Percentiles rank a stretch among this genome's conserved stretches.
phyloP scores from a whole-genome alignment of 225 moss, liverwort and hornwort species.

The Neckera pumila region DNA sequence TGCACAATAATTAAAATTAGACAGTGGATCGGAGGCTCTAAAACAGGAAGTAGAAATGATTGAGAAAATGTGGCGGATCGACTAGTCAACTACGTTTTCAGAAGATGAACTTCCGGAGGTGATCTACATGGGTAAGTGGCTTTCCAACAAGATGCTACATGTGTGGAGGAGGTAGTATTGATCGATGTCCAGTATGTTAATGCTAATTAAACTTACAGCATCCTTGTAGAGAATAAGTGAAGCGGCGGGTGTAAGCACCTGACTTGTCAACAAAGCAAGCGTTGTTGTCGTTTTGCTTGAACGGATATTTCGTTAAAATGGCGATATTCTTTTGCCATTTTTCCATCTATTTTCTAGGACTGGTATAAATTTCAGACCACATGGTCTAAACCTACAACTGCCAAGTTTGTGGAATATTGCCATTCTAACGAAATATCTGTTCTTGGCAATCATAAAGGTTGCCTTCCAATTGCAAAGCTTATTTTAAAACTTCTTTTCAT shows the following conservation, averaged over 20 bases:
- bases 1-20: not conserved
- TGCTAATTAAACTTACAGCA: too few relatives aligned
- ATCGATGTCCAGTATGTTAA: too few relatives aligned
- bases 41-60: not conserved
- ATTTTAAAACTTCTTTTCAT: not conserved
- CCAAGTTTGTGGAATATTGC: too few relatives aligned
- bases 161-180: too few relatives aligned
- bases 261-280: not conserved
- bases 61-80: too few relatives aligned
- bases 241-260: not conserved
- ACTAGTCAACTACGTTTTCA: not conserved
- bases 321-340: too few relatives aligned
- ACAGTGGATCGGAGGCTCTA: not conserved
- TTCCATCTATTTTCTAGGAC: too few relatives aligned
- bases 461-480: not conserved
- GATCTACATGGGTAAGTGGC: not conserved
- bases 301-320: too few relatives aligned
- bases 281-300: not conserved
- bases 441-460: not conserved
- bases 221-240: not conserved
- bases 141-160: not conserved
- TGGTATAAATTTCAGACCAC: too few relatives aligned
- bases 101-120: not conserved
- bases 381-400: too few relatives aligned
- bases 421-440: too few relatives aligned